Percentiles rank a stretch among this genome's conserved stretches.
phyloP scores from a whole-genome alignment of 371 early-diverging fungal genomes.

The Capillidium rhysosporum region DNA sequence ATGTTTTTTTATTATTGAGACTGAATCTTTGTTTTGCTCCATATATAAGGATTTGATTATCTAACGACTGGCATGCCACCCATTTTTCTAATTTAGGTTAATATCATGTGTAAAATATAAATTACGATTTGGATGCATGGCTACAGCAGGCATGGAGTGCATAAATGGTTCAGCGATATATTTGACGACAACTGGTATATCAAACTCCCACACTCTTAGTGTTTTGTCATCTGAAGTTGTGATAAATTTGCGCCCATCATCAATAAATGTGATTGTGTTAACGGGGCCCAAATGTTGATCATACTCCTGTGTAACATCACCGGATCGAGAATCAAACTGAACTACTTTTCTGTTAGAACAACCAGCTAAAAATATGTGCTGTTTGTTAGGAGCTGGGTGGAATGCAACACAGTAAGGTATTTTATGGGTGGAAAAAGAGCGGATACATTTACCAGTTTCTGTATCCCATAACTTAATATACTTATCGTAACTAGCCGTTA shows the following conservation, averaged over 20 bases:
- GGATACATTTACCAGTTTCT: slow-evolving; percentile 73
- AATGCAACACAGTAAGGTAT: slow-evolving; percentile 78
- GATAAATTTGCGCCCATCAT: slow-evolving; percentile 82
- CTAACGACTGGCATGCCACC: slow-evolving; percentile 83
- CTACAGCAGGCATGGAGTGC: slow-evolving; percentile 87
- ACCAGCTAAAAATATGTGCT: slow-evolving; percentile 73
- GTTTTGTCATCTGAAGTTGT: slow-evolving; percentile 94
- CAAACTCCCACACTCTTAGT: slow-evolving; percentile 91
- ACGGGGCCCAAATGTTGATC: slow-evolving; percentile 92
- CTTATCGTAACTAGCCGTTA: slow-evolving; percentile 80
- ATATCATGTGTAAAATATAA: slow-evolving; percentile 1
- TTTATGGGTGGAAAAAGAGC: slow-evolving; percentile 49
- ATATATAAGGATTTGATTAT: slow-evolving; percentile 84
- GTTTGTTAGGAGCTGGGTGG: slow-evolving; percentile 70
- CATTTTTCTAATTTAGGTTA: slow-evolving; percentile 47
- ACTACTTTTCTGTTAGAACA: slow-evolving; percentile 83
- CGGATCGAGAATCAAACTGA: slow-evolving; percentile 62
- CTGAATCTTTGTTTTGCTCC: slow-evolving; percentile 70
- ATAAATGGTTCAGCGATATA: slow-evolving; percentile 90
- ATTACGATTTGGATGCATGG: slow-evolving; percentile 46
- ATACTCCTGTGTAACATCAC: slow-evolving; percentile 80
- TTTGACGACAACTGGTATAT: slow-evolving; percentile 92
- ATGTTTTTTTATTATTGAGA: slow-evolving; percentile 74
- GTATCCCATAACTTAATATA: slow-evolving; percentile 93
- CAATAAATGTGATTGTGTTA: slow-evolving; percentile 90